Conservation (phyloP, 1,284 basidiomycete species). For the Pterulicium gracile region DNA sequence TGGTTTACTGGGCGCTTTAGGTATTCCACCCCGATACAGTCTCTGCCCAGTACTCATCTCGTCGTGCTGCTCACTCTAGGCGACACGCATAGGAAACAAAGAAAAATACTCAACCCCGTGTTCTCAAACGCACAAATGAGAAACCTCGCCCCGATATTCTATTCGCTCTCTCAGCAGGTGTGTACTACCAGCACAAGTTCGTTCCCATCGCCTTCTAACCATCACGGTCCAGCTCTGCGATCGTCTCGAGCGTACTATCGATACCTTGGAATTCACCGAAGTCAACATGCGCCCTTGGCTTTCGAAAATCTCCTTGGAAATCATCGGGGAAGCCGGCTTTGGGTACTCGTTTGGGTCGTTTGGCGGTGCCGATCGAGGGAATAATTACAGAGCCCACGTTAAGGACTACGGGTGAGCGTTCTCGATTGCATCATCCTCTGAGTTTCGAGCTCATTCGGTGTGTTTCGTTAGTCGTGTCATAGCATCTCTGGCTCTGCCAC, state of each 20-base stretch:
- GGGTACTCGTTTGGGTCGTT: conserved; percentile 31
- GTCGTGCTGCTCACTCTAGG: conserved; percentile 16
- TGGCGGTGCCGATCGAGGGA: neutral
- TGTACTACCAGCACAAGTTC: conserved; percentile 7
- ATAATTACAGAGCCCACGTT: neutral
- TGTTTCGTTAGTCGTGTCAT: neutral
- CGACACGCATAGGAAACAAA: conserved; percentile 28
- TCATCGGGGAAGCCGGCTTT: conserved; percentile 21
- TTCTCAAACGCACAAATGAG: conserved; percentile 36
- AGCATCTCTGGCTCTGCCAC: neutral
- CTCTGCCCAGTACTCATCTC: neutral
- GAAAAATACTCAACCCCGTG: conserved; percentile 36
- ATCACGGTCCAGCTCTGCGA: neutral
- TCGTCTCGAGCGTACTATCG: conserved; percentile 3
- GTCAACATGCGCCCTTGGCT: conserved; percentile 11
- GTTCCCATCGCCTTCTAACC: neutral
- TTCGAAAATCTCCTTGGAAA: conserved; percentile 15
- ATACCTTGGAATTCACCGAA: neutral
- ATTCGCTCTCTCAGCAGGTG: conserved; percentile 23
- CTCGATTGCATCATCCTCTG: too few relatives aligned
- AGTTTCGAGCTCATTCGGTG: too few relatives aligned
- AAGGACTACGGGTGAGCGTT: neutral
- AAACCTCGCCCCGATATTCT: conserved; percentile 27
- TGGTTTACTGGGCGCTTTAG: conserved; percentile 24
- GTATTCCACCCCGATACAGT: conserved; percentile 16